Evolutionary conservation across 331 rosid species (phyloP).

Genomic region (Acacia concinna): DNA sequence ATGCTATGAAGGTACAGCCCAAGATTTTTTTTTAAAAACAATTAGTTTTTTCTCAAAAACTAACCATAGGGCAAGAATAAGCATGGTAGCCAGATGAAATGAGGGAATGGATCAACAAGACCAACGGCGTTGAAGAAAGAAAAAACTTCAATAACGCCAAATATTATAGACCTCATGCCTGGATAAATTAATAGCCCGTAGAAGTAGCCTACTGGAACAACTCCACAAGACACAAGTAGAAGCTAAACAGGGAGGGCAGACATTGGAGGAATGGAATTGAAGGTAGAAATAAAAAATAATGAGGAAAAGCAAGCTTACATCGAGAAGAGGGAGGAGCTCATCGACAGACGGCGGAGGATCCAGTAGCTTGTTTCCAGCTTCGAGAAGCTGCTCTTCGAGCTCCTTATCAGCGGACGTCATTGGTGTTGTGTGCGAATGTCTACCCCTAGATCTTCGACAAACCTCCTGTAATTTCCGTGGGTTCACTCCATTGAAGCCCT

Average conservation of each 20-base stretch:
- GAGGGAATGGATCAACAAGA: constrained; percentile 7
- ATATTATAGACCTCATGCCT: background rate
- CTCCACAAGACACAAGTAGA: background rate
- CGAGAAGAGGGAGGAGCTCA: constrained; percentile 72
- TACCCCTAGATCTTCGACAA: constrained; percentile 49
- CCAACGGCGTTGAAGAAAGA: constrained; percentile 4
- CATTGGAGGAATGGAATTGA: background rate
- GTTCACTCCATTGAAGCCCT: constrained; percentile 53
- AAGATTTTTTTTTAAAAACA: background rate
- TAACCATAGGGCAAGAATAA: background rate
- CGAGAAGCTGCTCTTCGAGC: constrained; percentile 61
- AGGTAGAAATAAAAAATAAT: background rate
- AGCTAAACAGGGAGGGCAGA: background rate
- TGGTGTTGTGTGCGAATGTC: constrained; percentile 15
- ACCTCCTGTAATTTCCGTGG: constrained; percentile 27
- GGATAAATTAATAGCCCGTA: background rate
- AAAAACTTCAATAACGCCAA: background rate
- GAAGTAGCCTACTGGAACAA: background rate
- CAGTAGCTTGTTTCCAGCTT: constrained; percentile 69
- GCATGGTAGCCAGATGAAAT: background rate
- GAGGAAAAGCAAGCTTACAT: constrained; percentile 44
- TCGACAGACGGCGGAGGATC: constrained; percentile 73
- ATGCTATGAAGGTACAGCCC: background rate
- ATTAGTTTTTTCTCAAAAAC: background rate
- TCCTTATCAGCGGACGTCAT: constrained; percentile 65